Evolutionary conservation across 371 early-diverging fungal genomes (phyloP), one percentile per base, ranked within the genome.

Genomic region (Mucor circinelloides): DNA sequence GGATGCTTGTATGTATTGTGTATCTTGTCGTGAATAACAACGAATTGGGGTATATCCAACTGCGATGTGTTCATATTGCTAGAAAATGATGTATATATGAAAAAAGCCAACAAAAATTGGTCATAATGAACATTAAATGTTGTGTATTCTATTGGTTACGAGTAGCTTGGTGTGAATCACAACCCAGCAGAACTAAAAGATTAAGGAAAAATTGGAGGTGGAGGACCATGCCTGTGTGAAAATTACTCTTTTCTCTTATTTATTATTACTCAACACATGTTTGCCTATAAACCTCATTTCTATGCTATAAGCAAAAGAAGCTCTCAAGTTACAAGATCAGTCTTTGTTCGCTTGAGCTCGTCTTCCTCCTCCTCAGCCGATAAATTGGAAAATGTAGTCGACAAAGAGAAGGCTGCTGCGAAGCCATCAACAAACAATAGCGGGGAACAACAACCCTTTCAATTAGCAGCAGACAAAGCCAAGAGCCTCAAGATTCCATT

Each of bases 1-100:
- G 87, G 87, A 56, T 86, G 82, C 42, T 82, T 81, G 52, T 82
- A 83, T 6, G 79, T 78, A 42, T 80, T 79, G 50, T 77, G 66
- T 13, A 76, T 64, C 60, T 81, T 75, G 64, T 86, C 87, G 59
- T 78, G 83, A 46, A 86, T 80, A 19, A 84, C 82, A 8, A 83
- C 81, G 68, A 83, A 83, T 23, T 86, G 81, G 9, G 85, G 84
- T 64, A 84, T 81, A 36, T 74, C 77, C 31, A 69, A 23, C 5
- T 63, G 66, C 19, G 73, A 27, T 32, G 66, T 61, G 50, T 55
- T 67, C 68, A 66, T 68, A 31, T 38, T 21, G 23, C 5, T 23
- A 21, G 13, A 32, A 58, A 21, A 59, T 27, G 40, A 36, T 15
- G n/a, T 17, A 62, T 21, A 30, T 31, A 31, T 12, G 52, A 52